Base-by-base conservation (phyloP, 1,284 basidiomycete species). In the Gymnopus androsaceus region DNA sequence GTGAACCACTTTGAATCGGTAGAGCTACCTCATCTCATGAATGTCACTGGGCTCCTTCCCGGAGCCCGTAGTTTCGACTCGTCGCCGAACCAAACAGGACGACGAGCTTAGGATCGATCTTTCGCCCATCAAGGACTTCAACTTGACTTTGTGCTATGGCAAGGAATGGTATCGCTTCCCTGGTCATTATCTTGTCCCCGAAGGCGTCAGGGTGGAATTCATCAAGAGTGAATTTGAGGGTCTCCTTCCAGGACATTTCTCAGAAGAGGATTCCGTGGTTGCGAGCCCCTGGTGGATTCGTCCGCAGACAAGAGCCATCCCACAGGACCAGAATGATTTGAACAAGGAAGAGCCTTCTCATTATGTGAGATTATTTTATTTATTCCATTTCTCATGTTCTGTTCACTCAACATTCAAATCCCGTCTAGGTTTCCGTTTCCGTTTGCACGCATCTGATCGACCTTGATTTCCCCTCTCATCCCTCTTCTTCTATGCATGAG, bases 141-240 rank as follows among this genome's bases (percentile, higher is more conserved):
- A 85, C 55, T 70, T 96, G 55, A 85, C 79, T n/a, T 69, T 99
- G 1, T 99, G 97, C 73, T 81, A 92, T 54, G 94, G 89, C 31
- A 93, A 95, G 67, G 96, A 99, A 72, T 99, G 97, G 97, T 80
- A 98, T 68, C 83, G 96, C 14, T 99, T 95, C 78, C 94, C 95
- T 0, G 84, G 91, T 1, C 89, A 91, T 68, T 98, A 92, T 72
- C 82, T 96, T 47, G 81, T 98, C 17, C 95, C 96, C 1, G 82
- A 89, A 54, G 89, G 85, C 15, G 77, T 98, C 55, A 81, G 86
- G 45, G 87, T 96, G 14, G 81, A 90, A 59, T 98, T 94, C 74
- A 77, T 98, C 68, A 88, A 92, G 76, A 94, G 89, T 70, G 92
- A 89, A 54, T 97, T 98, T 65, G 80, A 87, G 56, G 96, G 95